Conservation (phyloP, 495 filamentous ascomycete species). For the Letharia lupina region DNA sequence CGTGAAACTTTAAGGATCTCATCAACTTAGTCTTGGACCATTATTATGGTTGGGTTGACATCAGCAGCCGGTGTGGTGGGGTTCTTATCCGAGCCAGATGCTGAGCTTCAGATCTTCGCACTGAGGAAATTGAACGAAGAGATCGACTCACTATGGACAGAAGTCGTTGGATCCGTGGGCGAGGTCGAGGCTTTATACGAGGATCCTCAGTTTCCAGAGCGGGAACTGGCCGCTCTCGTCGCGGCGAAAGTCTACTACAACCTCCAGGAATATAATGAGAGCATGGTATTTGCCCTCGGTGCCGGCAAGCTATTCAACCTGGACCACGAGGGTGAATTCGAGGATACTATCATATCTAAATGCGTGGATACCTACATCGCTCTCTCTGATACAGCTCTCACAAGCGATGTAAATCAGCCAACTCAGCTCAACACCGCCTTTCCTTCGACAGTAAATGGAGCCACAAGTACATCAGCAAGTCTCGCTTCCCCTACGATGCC, state of each 20-base stretch:
- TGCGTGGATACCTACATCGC: slow-evolving; percentile 97
- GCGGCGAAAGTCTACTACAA: slow-evolving; percentile 98
- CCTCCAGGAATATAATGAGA: slow-evolving; percentile 96
- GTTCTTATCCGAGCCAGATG: slow-evolving; percentile 90
- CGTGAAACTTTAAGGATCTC: not conserved
- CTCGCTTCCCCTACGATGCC: slow-evolving; percentile 82
- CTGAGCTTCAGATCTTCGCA: slow-evolving; percentile 86
- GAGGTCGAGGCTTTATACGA: slow-evolving; percentile 98
- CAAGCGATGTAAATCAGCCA: slow-evolving; percentile 42
- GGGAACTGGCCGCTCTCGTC: slow-evolving; percentile 87
- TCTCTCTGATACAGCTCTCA: slow-evolving; percentile 54
- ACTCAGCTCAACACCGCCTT: slow-evolving; percentile 70
- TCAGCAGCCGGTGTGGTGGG: slow-evolving; percentile 92
- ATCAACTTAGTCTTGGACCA: not conserved
- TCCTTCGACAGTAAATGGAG: slow-evolving; percentile 49
- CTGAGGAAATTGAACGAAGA: slow-evolving; percentile 89
- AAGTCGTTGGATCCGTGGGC: slow-evolving; percentile 82
- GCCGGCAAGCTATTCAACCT: slow-evolving; percentile 94
- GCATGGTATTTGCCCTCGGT: slow-evolving; percentile 94
- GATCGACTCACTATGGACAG: slow-evolving; percentile 93
- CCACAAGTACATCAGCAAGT: slow-evolving; percentile 57
- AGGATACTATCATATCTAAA: slow-evolving; percentile 97
- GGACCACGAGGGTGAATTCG: slow-evolving; percentile 86
- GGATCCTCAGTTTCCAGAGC: slow-evolving; percentile 88
- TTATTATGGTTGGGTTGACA: slow-evolving; percentile 80